Percentiles rank a stretch among this genome's conserved stretches.
These are phyloP conservation scores for Verruconis gallopava DNA, from an alignment of 2,329 filamentous ascomycete genomes.

Conservation along the genomic window DNA sequence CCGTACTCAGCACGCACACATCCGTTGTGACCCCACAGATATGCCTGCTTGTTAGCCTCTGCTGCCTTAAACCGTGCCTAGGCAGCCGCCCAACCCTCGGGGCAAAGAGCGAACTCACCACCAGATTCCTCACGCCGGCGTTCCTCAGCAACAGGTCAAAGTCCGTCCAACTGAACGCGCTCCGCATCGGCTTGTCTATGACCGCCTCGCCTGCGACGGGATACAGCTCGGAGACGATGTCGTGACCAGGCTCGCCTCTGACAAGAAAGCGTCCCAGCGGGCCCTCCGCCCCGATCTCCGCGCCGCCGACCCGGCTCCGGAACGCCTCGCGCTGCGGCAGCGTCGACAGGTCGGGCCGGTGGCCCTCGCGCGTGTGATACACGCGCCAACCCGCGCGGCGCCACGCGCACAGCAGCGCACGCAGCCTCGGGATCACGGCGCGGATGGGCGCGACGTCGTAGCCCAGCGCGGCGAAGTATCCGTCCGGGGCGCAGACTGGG, in stretches of 20 bases:
- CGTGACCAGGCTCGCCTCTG: slow-evolving; percentile 41
- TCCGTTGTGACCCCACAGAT: slow-evolving; percentile 43
- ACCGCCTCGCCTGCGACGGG: slow-evolving; percentile 39
- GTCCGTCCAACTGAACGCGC: slow-evolving; percentile 46
- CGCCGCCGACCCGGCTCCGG: slow-evolving; percentile 22
- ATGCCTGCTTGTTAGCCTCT: neutral
- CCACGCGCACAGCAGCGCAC: slow-evolving; percentile 28
- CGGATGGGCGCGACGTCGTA: slow-evolving; percentile 29
- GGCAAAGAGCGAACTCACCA: slow-evolving; percentile 15
- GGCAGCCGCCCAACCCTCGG: no score
- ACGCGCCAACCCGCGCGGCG: slow-evolving; percentile 31
- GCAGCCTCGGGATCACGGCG: slow-evolving; percentile 32
- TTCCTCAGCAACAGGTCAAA: slow-evolving; percentile 39
- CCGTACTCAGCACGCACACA: slow-evolving; percentile 42
- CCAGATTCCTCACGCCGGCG: slow-evolving; percentile 38
- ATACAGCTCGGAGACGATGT: slow-evolving; percentile 40
- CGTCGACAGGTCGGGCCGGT: slow-evolving; percentile 32
- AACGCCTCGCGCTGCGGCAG: slow-evolving; percentile 41
- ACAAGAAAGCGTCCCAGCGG: slow-evolving; percentile 40
- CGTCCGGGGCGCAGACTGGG: slow-evolving; percentile 29
- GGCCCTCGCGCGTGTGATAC: slow-evolving; percentile 33
- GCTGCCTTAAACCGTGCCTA: no score
- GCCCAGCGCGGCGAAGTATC: slow-evolving; percentile 38
- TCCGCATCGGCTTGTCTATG: slow-evolving; percentile 47
- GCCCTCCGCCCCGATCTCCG: slow-evolving; percentile 36